phyloP scores from a whole-genome alignment of 2,329 filamentous ascomycete genomes.

The Colletotrichum tabaci region DNA sequence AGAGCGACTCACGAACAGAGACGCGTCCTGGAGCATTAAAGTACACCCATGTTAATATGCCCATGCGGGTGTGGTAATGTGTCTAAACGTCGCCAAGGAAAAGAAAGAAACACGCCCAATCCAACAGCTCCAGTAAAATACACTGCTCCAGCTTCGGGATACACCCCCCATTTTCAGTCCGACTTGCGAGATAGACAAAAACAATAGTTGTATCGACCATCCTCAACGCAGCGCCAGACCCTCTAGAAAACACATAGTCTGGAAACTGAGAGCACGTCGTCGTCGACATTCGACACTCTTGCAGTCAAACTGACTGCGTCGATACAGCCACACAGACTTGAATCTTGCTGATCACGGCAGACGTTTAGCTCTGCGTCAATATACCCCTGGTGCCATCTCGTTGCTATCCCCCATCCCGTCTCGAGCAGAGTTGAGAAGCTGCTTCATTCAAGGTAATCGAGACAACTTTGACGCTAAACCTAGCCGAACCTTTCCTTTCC shows the following conservation, averaged over 20 bases:
- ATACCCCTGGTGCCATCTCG: too few relatives aligned
- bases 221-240: neutral
- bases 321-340: too few relatives aligned
- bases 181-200: constrained; percentile 27
- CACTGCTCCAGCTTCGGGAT: constrained; percentile 8
- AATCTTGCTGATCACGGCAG: too few relatives aligned
- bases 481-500: constrained; percentile 6
- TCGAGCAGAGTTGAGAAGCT: neutral
- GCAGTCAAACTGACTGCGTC: too few relatives aligned
- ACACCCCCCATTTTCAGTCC: constrained; percentile 17
- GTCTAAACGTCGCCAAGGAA: constrained; percentile 9
- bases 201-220: neutral
- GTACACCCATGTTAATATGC: neutral
- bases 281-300: too few relatives aligned
- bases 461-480: neutral
- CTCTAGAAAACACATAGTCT: too few relatives aligned
- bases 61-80: neutral
- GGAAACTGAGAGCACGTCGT: too few relatives aligned
- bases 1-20: constrained; percentile 18
- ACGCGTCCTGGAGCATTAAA: neutral
- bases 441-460: neutral
- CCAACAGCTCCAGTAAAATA: neutral
- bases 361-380: too few relatives aligned
- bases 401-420: neutral
- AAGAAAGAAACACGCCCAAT: constrained; percentile 21